Conservation (phyloP, 2,329 filamentous ascomycete genomes). For the Botryotinia calthae region DNA sequence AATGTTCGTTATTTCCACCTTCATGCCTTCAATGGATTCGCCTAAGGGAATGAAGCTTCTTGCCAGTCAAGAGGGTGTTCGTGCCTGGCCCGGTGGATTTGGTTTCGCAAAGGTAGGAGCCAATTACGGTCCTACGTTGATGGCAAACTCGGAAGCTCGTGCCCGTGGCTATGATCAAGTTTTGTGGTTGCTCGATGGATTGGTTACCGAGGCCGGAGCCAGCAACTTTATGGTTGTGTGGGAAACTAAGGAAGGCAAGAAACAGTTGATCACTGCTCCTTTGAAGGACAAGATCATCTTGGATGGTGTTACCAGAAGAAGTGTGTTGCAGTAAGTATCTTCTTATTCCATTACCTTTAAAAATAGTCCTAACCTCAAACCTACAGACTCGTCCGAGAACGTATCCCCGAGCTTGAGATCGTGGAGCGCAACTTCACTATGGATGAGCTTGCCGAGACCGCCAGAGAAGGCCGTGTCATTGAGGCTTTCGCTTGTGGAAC, state of each 20-base stretch:
- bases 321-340: conserved; percentile 67
- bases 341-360: background rate
- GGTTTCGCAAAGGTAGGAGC: conserved; percentile 90
- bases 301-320: conserved; percentile 82
- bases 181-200: conserved; percentile 83
- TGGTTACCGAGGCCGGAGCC: conserved; percentile 87
- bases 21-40: conserved; percentile 57
- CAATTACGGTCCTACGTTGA: conserved; percentile 84
- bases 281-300: conserved; percentile 81
- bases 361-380: background rate
- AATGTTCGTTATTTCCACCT: conserved; percentile 75
- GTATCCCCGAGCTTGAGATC: conserved; percentile 52
- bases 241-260: conserved; percentile 60
- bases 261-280: conserved; percentile 78
- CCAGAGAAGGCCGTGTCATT: conserved; percentile 70
- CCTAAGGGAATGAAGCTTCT: conserved; percentile 67
- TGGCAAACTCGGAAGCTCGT: conserved; percentile 74
- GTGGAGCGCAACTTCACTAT: conserved; percentile 84
- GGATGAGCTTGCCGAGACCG: conserved; percentile 69
- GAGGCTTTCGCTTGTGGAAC: conserved; percentile 88
- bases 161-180: conserved; percentile 79
- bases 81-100: conserved; percentile 91
- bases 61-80: conserved; percentile 76
- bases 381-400: conserved; percentile 19
- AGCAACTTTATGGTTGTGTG: conserved; percentile 90